phyloP scores from a whole-genome alignment of 306 rosid species.

The Begonia fuchsioides region DNA sequence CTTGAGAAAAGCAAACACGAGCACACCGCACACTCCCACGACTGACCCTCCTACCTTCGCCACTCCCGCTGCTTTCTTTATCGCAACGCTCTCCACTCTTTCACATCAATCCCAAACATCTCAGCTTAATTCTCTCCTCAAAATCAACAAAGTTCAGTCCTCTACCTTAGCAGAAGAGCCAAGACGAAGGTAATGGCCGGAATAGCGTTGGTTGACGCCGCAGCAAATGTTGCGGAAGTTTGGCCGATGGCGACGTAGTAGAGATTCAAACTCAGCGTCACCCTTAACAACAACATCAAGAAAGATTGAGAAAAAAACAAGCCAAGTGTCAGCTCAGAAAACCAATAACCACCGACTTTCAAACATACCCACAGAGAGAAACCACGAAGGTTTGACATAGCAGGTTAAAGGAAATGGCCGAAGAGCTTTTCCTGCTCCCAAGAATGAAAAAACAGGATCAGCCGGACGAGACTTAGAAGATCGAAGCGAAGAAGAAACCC shows the following conservation, averaged over 20 bases:
- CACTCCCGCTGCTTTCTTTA: conserved; percentile 35
- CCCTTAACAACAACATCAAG: conserved; percentile 20
- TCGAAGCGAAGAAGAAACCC: background rate
- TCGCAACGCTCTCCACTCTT: conserved; percentile 56
- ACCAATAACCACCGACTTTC: too few species aligned
- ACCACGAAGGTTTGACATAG: conserved; percentile 57
- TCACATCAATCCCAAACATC: too few species aligned
- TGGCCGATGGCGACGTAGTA: conserved; percentile 61
- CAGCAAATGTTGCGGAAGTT: conserved; percentile 87
- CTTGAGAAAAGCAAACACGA: conserved; percentile 55
- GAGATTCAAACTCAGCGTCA: conserved; percentile 65
- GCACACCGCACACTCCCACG: conserved; percentile 57
- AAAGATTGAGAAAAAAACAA: background rate
- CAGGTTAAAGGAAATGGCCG: conserved; percentile 45
- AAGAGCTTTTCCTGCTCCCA: conserved; percentile 41
- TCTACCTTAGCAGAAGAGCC: conserved; percentile 55
- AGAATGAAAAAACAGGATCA: background rate
- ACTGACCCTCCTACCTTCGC: conserved; percentile 67
- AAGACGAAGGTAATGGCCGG: conserved; percentile 70
- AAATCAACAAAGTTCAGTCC: background rate
- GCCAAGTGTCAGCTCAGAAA: too few species aligned
- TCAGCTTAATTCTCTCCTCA: too few species aligned
- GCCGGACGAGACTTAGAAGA: background rate
- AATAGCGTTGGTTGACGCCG: conserved; percentile 65
- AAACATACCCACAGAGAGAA: conserved; percentile 63